phyloP scores from a whole-genome alignment of 805 yeast species.

The Starmerella floris region DNA sequence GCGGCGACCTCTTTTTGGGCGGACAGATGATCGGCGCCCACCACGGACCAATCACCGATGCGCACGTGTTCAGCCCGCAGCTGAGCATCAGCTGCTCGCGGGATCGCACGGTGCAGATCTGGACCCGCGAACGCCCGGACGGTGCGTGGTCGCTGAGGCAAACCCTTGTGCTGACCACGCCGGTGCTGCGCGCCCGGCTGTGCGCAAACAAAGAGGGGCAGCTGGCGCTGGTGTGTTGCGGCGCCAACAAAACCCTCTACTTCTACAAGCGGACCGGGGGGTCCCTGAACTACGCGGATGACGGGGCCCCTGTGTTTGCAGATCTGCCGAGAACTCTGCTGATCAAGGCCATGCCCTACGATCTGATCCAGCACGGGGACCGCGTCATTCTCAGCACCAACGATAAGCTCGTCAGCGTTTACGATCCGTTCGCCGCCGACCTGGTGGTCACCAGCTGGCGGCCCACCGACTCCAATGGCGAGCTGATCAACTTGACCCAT shows the following conservation, averaged over 20 bases:
- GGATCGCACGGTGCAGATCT: conserved; percentile 21
- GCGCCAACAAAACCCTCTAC: conserved; percentile 49
- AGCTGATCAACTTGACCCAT: conserved; percentile 11
- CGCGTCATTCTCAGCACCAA: conserved; percentile 13
- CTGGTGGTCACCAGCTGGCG: conserved; percentile 7
- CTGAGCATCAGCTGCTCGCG: conserved; percentile 11
- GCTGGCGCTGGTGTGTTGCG: conserved; percentile 32
- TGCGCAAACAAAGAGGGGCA: conserved; percentile 22
- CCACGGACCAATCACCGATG: conserved; percentile 19
- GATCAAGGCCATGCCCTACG: conserved; percentile 39
- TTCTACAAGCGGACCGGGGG: conserved; percentile 34
- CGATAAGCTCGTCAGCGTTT: conserved; percentile 15
- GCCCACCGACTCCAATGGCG: conserved; percentile 15
- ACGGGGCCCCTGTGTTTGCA: conserved; percentile 16
- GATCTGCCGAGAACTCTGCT: conserved; percentile 37
- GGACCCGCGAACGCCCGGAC: neutral
- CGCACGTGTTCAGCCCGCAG: conserved; percentile 1
- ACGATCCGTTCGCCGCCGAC: conserved; percentile 14
- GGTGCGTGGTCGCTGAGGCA: conserved; percentile 42
- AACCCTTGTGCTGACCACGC: conserved; percentile 31
- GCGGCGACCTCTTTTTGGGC: conserved; percentile 10
- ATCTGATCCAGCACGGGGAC: conserved; percentile 24
- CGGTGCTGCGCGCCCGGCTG: conserved; percentile 20
- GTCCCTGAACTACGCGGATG: neutral
- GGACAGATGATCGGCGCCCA: conserved; percentile 14